A percentile compares a stretch with the other conserved stretches of the same genome.
Evolutionary conservation across 768 basidiomycete genomes (phyloP).

Genomic region (Suillus discolor): DNA sequence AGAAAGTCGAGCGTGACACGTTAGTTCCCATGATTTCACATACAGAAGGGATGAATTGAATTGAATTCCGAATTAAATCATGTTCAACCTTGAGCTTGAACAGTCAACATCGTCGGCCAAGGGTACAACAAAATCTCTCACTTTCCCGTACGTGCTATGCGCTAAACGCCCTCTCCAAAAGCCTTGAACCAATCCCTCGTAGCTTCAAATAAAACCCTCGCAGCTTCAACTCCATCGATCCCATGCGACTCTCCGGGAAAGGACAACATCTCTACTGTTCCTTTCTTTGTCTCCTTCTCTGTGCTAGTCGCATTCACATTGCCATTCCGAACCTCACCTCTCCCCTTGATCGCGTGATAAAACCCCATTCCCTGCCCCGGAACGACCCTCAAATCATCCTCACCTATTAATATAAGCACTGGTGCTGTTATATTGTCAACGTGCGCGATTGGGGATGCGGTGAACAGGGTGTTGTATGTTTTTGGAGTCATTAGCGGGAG

Average conservation of each 20-base stretch:
- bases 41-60: too few relatives aligned
- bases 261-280: slow-evolving; percentile 56
- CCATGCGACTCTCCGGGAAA: slow-evolving; percentile 68
- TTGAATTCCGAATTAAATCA: too few relatives aligned
- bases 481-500: slow-evolving; percentile 45
- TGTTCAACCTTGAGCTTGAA: too few relatives aligned
- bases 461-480: slow-evolving; percentile 44
- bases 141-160: not conserved
- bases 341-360: not conserved
- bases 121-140: not conserved
- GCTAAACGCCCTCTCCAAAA: slow-evolving; percentile 13
- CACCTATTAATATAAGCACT: slow-evolving; percentile 44
- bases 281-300: slow-evolving; percentile 37
- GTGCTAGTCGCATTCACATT: not conserved
- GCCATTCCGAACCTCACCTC: not conserved
- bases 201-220: slow-evolving; percentile 54
- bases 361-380: not conserved
- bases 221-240: slow-evolving; percentile 63
- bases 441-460: slow-evolving; percentile 57
- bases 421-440: slow-evolving; percentile 52
- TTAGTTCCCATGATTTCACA: too few relatives aligned
- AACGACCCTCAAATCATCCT: not conserved
- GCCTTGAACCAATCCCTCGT: slow-evolving; percentile 50
- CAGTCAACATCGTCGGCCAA: too few relatives aligned
- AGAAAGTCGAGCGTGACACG: too few relatives aligned